Percentiles rank a stretch among this genome's conserved stretches.
Conservation (phyloP, 805 yeast species). For the Cyberlindnera maclurae region DNA sequence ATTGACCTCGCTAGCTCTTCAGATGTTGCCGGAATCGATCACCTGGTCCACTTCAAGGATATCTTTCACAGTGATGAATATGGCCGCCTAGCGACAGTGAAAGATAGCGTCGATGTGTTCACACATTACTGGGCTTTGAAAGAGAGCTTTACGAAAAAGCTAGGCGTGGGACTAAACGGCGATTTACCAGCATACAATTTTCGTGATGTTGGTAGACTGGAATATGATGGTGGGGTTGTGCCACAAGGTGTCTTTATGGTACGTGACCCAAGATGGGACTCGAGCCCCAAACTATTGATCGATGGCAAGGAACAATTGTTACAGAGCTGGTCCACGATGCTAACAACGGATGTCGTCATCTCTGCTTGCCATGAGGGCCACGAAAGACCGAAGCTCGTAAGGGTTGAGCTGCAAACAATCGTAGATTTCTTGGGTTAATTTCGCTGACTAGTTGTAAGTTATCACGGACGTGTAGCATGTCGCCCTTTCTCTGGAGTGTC, state of each 20-base stretch:
- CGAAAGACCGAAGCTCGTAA: conserved; percentile 1
- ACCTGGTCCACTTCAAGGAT: conserved; percentile 33
- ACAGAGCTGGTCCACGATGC: conserved; percentile 20
- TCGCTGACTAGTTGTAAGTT: too few relatives aligned
- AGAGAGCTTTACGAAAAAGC: conserved; percentile 63
- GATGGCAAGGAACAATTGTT: conserved; percentile 5
- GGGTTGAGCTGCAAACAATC: conserved; percentile 3
- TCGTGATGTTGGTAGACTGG: conserved; percentile 9
- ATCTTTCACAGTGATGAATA: conserved; percentile 35
- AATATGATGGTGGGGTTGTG: not conserved
- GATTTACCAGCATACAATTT: conserved; percentile 26
- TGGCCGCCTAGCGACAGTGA: conserved; percentile 22
- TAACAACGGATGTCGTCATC: conserved; percentile 10
- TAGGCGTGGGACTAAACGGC: conserved; percentile 52
- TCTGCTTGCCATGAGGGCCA: conserved; percentile 6
- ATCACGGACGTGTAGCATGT: too few relatives aligned
- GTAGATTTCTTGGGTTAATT: not conserved
- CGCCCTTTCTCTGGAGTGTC: too few relatives aligned
- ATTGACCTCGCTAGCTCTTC: conserved; percentile 38
- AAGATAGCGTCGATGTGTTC: conserved; percentile 27
- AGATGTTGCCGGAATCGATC: conserved; percentile 24
- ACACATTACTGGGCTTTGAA: conserved; percentile 73
- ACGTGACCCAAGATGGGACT: conserved; percentile 3
- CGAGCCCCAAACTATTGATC: conserved; percentile 2
- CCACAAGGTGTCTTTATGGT: not conserved